Evolutionary conservation across 305 asterid genomes (phyloP).

Genomic region (Solanum hybrid): DNA sequence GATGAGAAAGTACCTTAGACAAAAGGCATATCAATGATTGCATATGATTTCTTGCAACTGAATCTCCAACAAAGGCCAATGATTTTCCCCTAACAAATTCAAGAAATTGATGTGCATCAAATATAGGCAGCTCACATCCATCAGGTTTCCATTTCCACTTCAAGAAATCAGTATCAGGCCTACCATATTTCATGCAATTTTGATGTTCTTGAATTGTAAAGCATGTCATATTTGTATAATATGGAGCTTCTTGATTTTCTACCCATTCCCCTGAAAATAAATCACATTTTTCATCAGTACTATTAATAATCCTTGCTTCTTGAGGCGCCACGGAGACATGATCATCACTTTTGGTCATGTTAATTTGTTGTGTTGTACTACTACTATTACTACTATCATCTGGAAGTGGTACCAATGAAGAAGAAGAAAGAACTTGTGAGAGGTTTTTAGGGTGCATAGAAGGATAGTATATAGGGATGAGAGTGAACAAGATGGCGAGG

Average conservation of each 20-base stretch:
- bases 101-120: conserved; percentile 43
- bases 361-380: background rate
- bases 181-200: conserved; percentile 66
- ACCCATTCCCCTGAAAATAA: conserved; percentile 78
- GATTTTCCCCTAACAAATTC: conserved; percentile 65
- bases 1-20: conserved; percentile 40
- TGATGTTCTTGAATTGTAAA: conserved; percentile 71
- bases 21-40: conserved; percentile 77
- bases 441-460: conserved; percentile 11
- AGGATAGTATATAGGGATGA: conserved; percentile 45
- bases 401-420: conserved; percentile 25
- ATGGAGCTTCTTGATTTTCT: conserved; percentile 51
- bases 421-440: conserved; percentile 12
- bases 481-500: conserved; percentile 27
- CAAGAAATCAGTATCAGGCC: conserved; percentile 63
- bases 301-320: background rate
- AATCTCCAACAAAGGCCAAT: conserved; percentile 79
- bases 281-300: conserved; percentile 31
- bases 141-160: conserved; percentile 91
- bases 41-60: conserved; percentile 82
- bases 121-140: conserved; percentile 52
- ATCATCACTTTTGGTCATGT: background rate
- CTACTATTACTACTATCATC: background rate
- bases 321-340: background rate
- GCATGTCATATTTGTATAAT: conserved; percentile 61